A percentile compares a stretch with the other conserved stretches of the same genome.
Evolutionary conservation across 208 protist species (phyloP).

Genomic region (Strigomonas culicis): DNA sequence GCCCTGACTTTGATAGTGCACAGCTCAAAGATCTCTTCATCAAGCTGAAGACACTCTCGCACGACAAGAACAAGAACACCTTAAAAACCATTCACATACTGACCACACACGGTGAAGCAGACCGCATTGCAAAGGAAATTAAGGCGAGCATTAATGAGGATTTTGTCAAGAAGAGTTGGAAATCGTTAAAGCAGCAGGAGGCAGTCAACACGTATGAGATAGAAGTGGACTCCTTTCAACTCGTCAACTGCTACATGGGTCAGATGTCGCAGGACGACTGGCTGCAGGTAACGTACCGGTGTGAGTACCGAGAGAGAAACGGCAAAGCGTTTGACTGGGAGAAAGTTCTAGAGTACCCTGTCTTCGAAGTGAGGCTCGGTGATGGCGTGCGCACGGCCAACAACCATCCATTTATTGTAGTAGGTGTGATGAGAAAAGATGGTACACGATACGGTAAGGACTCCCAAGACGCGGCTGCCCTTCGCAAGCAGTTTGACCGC

Average conservation of each 20-base stretch:
- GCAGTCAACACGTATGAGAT: conserved; percentile 73
- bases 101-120: conserved; percentile 85
- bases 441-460: conserved; percentile 90
- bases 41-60: conserved; percentile 60
- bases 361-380: conserved; percentile 84
- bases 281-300: conserved; percentile 87
- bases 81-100: conserved; percentile 72
- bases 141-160: conserved; percentile 74
- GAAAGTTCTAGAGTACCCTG: conserved; percentile 77
- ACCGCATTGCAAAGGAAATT: conserved; percentile 81
- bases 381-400: conserved; percentile 72
- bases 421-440: conserved; percentile 82
- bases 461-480: conserved; percentile 77
- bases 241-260: conserved; percentile 88
- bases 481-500: conserved; percentile 89
- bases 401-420: conserved; percentile 83
- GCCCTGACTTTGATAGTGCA: conserved; percentile 73
- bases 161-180: conserved; percentile 88
- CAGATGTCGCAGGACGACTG: conserved; percentile 90
- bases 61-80: conserved; percentile 55
- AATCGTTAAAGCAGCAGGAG: conserved; percentile 65
- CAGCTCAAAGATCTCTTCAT: conserved; percentile 74
- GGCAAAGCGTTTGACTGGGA: conserved; percentile 60
- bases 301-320: conserved; percentile 72
- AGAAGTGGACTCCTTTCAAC: conserved; percentile 76